These are phyloP conservation scores for Murraya paniculata DNA, from an alignment of 345 rosid species.

Conservation along the genomic window DNA sequence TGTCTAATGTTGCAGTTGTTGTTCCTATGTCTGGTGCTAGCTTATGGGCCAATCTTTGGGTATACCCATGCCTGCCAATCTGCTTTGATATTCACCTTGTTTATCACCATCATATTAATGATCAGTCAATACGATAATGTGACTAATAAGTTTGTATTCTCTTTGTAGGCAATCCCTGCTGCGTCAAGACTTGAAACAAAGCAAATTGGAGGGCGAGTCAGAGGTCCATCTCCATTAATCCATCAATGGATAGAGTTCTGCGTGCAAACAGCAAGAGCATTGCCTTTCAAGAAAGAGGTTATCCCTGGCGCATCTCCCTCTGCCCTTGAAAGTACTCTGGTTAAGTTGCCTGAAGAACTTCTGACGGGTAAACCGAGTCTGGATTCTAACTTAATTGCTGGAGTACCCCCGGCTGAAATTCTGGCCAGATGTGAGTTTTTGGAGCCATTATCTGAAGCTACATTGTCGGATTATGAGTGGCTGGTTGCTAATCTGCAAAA, in stretches of 20 bases:
- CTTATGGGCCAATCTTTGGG: slow-evolving; percentile 97
- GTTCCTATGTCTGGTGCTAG: slow-evolving; percentile 92
- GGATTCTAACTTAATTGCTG: slow-evolving; percentile 70
- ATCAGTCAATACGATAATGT: background rate
- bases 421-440: slow-evolving; percentile 72
- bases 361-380: slow-evolving; percentile 50
- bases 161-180: slow-evolving; percentile 65
- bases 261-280: slow-evolving; percentile 78
- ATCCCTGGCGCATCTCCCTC: slow-evolving; percentile 74
- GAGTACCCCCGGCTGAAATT: slow-evolving; percentile 53
- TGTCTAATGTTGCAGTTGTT: slow-evolving; percentile 82
- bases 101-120: background rate
- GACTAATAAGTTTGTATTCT: background rate
- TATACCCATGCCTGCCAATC: slow-evolving; percentile 20
- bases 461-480: slow-evolving; percentile 45
- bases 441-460: slow-evolving; percentile 75
- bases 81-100: background rate
- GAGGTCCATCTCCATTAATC: slow-evolving; percentile 84
- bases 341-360: slow-evolving; percentile 31
- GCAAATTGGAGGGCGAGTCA: slow-evolving; percentile 64
- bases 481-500: slow-evolving; percentile 47
- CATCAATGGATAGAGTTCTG: slow-evolving; percentile 96
- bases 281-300: slow-evolving; percentile 72
- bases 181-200: slow-evolving; percentile 46
- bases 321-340: slow-evolving; percentile 37